Conservation (phyloP, 139 green algal species). For the Closterium sp. region DNA sequence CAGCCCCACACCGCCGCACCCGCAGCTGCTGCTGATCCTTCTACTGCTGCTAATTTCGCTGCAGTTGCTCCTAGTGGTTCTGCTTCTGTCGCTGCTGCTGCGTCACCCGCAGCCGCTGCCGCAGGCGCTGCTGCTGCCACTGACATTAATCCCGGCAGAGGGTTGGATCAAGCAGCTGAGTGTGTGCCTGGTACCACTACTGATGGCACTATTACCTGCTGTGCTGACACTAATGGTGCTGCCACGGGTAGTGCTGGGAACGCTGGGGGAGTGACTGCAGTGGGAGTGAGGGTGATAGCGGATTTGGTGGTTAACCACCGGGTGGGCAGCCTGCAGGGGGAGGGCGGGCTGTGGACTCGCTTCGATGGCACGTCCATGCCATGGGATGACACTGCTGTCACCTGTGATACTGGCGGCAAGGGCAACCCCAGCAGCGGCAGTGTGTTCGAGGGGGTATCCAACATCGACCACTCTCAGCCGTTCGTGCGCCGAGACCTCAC, state of each 20-base stretch:
- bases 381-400: constrained; percentile 80
- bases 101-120: no score
- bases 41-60: no score
- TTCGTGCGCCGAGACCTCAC: constrained; percentile 67
- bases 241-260: not conserved
- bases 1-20: no score
- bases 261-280: no score
- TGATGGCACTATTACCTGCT: no score
- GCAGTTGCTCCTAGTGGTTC: no score
- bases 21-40: no score
- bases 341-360: constrained; percentile 30
- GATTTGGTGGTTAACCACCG: constrained; percentile 65
- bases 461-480: constrained; percentile 83
- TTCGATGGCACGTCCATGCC: constrained; percentile 57
- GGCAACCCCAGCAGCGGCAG: constrained; percentile 52
- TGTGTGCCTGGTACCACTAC: no score
- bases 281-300: constrained; percentile 15
- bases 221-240: no score
- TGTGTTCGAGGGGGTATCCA: constrained; percentile 69
- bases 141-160: not conserved
- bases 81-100: no score
- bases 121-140: not conserved
- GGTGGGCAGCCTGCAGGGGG: constrained; percentile 26
- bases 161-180: no score
- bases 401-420: constrained; percentile 63